Conservation (phyloP, 1,284 basidiomycete species). For the Pseudozyma hubeiensis region DNA sequence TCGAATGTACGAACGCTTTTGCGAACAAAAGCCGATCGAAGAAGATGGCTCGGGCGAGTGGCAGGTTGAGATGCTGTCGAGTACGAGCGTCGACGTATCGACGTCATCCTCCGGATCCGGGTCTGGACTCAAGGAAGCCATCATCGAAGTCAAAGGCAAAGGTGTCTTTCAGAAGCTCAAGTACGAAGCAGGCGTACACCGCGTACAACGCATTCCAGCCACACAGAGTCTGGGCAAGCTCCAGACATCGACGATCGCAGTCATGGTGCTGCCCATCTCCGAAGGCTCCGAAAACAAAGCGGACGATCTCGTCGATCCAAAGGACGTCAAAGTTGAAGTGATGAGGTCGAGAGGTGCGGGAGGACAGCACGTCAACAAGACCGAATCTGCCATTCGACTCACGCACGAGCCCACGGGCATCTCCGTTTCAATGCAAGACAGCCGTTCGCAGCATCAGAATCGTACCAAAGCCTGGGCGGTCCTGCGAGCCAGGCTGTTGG, state of each 20-base stretch:
- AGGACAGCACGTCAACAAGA: conserved; percentile 99
- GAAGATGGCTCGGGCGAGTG: conserved; percentile 48
- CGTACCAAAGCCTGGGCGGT: conserved; percentile 66
- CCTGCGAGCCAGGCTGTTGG: conserved; percentile 61
- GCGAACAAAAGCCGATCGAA: conserved; percentile 45
- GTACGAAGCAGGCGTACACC: conserved; percentile 94
- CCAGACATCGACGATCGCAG: conserved; percentile 91
- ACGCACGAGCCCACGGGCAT: conserved; percentile 94
- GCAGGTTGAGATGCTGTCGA: conserved; percentile 57
- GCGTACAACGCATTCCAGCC: conserved; percentile 91
- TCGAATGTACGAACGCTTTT: conserved; percentile 81
- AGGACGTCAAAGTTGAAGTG: conserved; percentile 89
- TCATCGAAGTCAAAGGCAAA: conserved; percentile 82
- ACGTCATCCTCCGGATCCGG: conserved; percentile 38
- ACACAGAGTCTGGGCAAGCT: conserved; percentile 88
- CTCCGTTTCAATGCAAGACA: conserved; percentile 97
- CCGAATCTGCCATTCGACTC: conserved; percentile 95
- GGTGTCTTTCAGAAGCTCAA: conserved; percentile 82
- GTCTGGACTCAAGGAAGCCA: conserved; percentile 83
- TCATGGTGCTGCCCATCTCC: conserved; percentile 69
- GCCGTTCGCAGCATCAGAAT: conserved; percentile 88
- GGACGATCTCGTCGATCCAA: conserved; percentile 77
- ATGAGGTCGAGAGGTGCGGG: conserved; percentile 96
- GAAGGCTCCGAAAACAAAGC: conserved; percentile 68
- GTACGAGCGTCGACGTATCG: conserved; percentile 59